A percentile compares a stretch with the other conserved stretches of the same genome.
Evolutionary conservation across 2,329 filamentous ascomycete species (phyloP).

Genomic region (Amauroascus verrucosus): DNA sequence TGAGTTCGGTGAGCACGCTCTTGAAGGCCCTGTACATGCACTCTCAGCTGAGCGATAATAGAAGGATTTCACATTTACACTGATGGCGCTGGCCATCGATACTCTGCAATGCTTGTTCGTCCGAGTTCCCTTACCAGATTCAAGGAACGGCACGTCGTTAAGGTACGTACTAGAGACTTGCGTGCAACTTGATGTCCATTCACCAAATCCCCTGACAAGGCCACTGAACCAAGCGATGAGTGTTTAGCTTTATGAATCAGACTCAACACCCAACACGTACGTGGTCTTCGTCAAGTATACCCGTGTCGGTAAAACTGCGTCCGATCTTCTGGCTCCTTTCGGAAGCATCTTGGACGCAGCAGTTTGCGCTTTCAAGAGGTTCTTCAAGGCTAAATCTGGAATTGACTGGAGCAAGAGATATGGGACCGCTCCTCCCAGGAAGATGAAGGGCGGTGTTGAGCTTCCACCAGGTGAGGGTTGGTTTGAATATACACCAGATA

Average conservation of each 20-base stretch:
- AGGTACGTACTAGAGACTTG: slow-evolving; percentile 38
- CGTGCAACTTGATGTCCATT: neutral
- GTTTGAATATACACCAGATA: slow-evolving; percentile 23
- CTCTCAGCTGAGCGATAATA: slow-evolving; percentile 23
- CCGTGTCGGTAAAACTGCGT: slow-evolving; percentile 23
- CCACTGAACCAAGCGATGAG: neutral
- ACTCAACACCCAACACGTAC: slow-evolving; percentile 50
- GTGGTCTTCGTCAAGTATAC: slow-evolving; percentile 46
- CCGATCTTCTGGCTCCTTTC: slow-evolving; percentile 27
- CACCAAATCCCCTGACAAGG: neutral
- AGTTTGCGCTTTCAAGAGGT: slow-evolving; percentile 43
- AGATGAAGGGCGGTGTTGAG: slow-evolving; percentile 16
- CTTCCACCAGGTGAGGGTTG: slow-evolving; percentile 25
- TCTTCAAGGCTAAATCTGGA: slow-evolving; percentile 51
- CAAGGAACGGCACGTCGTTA: slow-evolving; percentile 51
- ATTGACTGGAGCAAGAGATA: slow-evolving; percentile 47
- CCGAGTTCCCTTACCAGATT: slow-evolving; percentile 38
- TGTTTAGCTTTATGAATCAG: slow-evolving; percentile 57
- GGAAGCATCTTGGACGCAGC: slow-evolving; percentile 33
- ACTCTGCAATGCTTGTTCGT: slow-evolving; percentile 53
- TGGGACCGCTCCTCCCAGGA: slow-evolving; percentile 18
- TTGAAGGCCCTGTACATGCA: neutral
- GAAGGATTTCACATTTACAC: slow-evolving; percentile 55
- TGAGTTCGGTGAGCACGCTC: neutral
- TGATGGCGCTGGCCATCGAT: slow-evolving; percentile 53